Base-by-base conservation (phyloP, 1,139 yeast genomes). In the Candida sanyaensis region DNA sequence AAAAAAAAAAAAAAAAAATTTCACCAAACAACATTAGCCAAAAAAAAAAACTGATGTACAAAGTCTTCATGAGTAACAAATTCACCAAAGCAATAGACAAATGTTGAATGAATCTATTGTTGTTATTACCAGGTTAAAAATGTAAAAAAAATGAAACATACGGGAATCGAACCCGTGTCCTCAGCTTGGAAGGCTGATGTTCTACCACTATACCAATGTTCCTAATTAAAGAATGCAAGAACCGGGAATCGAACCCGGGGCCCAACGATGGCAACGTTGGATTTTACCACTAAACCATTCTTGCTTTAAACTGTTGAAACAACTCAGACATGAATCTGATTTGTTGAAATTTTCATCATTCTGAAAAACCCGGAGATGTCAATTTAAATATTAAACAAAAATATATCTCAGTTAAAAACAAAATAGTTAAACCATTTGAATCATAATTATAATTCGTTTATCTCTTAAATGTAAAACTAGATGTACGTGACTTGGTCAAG, bases 151-250 rank as follows among this genome's bases (percentile, higher is more conserved):
- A 59, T 82, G 87, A 81, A 84, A 78, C 84, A 81, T 81, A 80
- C 84, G 88, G 84, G 87, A 83, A 81, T 83, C 86, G 88, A 83
- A 83, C 88, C 87, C 87, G 75, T 80, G 85, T 78, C 86, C 72
- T 82, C 81, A 80, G 87, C 87, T 83, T 83, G 88, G 88, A 83
- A 83, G 88, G 87, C 86, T 71, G 69, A 65, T 65, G 73, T 75
- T 77, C 68, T 73, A 73, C 78, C 78, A 73, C 75, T 74, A 74
- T 77, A 74, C 78, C 75, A 74, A 73, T 75, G 77, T 72, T 77
- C 78, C 78, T 6, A 26, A 26, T 6, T 6, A 26, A n/a, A 6
- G 2, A 39, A 40, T 31, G 33, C 37, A 33, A 33, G 17, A 33
- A 33, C 37, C 37, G 54, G 56, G 56, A 53, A 53, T 53, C 56